phyloP scores from a whole-genome alignment of 371 early-diverging fungal genomes.

The Lichtheimia ramosa region DNA sequence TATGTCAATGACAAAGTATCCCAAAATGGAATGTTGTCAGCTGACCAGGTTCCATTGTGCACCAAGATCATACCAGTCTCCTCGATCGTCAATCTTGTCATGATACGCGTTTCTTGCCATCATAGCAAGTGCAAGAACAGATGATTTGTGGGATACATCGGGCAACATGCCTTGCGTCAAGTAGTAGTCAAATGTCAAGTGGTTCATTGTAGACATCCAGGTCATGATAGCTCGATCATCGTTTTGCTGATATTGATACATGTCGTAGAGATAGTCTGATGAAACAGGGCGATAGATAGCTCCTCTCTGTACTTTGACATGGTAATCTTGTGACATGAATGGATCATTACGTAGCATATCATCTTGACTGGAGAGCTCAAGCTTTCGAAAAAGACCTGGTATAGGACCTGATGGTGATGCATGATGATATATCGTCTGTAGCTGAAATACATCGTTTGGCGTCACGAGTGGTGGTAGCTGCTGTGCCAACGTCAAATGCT shows the following conservation, averaged over 20 bases:
- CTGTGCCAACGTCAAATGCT: too few relatives aligned
- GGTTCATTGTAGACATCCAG: too few relatives aligned
- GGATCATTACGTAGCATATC: background rate
- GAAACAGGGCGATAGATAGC: background rate
- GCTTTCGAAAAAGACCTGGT: slow-evolving; percentile 49
- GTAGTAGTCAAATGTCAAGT: too few relatives aligned
- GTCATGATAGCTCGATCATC: too few relatives aligned
- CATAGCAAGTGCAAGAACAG: slow-evolving; percentile 65
- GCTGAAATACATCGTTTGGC: background rate
- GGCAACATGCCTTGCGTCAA: slow-evolving; percentile 37
- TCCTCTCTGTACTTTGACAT: background rate
- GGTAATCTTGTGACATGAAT: too few relatives aligned
- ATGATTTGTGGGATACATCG: slow-evolving; percentile 69
- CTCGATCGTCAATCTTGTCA: slow-evolving; percentile 21
- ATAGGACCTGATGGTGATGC: slow-evolving; percentile 27
- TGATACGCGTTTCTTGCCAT: slow-evolving; percentile 81
- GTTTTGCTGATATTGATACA: background rate
- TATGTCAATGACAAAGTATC: too few relatives aligned
- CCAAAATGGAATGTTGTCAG: background rate
- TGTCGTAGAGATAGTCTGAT: background rate
- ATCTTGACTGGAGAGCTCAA: slow-evolving; percentile 22
- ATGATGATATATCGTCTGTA: slow-evolving; percentile 46
- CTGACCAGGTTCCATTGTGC: slow-evolving; percentile 62
- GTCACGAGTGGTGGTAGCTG: too few relatives aligned
- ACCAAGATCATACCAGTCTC: slow-evolving; percentile 77